Percentiles rank a stretch among this genome's conserved stretches.
Conservation (phyloP, 2,329 filamentous ascomycete species). For the Coleophoma cylindrospora region DNA sequence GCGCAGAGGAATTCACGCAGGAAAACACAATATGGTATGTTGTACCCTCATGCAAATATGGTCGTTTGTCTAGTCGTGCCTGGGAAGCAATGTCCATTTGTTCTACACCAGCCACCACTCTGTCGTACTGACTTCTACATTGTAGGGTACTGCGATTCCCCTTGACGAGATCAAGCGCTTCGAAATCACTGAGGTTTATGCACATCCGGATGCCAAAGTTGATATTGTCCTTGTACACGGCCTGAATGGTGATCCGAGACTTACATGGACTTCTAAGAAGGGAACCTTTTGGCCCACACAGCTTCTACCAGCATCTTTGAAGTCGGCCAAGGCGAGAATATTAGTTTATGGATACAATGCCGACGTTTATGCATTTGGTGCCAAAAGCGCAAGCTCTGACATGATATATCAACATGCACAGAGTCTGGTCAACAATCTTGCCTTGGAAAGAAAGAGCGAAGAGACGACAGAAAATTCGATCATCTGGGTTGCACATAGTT, state of each 20-base stretch:
- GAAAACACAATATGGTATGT: too few species aligned
- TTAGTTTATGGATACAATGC: conserved; percentile 74
- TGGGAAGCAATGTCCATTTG: too few species aligned
- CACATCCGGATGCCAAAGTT: conserved; percentile 52
- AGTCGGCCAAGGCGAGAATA: conserved; percentile 53
- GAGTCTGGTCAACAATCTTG: conserved; percentile 57
- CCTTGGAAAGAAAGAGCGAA: conserved; percentile 55
- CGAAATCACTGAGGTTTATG: conserved; percentile 55
- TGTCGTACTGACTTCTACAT: not conserved
- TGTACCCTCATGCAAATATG: too few species aligned
- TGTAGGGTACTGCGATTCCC: conserved; percentile 42
- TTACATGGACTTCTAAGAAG: conserved; percentile 53
- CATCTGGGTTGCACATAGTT: conserved; percentile 70
- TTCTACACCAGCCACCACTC: too few species aligned
- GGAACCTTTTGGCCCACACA: conserved; percentile 66
- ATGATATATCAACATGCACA: conserved; percentile 68
- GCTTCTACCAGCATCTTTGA: conserved; percentile 57
- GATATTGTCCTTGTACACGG: conserved; percentile 70
- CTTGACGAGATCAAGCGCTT: conserved; percentile 42
- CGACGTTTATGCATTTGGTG: conserved; percentile 45
- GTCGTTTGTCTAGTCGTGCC: too few species aligned
- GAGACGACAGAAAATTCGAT: conserved; percentile 58
- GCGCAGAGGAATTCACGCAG: too few species aligned
- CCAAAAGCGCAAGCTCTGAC: conserved; percentile 56
- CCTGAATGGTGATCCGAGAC: conserved; percentile 58